Evolutionary conservation across 768 basidiomycete species (phyloP), one percentile per base, ranked within the genome.

Genomic region (Lenzites betulinus): DNA sequence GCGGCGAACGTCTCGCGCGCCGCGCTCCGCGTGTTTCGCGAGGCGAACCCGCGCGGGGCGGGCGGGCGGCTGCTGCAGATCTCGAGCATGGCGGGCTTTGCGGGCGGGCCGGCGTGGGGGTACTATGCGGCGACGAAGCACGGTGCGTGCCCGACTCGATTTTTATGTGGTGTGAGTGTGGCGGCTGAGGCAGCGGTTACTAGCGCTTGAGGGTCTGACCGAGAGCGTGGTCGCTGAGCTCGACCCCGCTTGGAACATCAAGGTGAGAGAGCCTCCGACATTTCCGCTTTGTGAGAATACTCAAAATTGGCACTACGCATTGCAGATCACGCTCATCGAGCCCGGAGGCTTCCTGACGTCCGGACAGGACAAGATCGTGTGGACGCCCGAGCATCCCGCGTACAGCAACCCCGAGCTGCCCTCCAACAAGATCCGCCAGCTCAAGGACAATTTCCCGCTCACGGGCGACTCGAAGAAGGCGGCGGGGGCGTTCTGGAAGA

Each of bases 41-140:
- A 78, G 18, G 66, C 70, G 1, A 78, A 78, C 54, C 62, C 70
- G 9, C 72, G 76, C 12, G 59, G 20, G 7, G 42, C n/a, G 11
- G 75, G 76, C 0, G 77, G 77, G 2, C 70, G 69, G 16, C 64
- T 78, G 1, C 62, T 78, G n/a, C 76, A 79, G 44, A 51, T 69
- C 48, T 73, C 72, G 3, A 76, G 75, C 9, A 55, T 60, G 16
- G 2, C 62, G 18, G 76, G 69, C 0, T 18, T 75, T 20, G 1
- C 2, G 3, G 64, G 65, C 8, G 0, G 0, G 0, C 48, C 69
- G 2, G 63, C 49, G 3, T 53, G 51, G 2, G 65, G 66, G 15
- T 33, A 35, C 26, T 67, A 67, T n/a, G 12, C 11, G 4, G 67
- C 65, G 4, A 41, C 58, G 3, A 63, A 66, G 36, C 39, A 54